These are phyloP conservation scores for Nitzschia palea DNA, from an alignment of 108 stramenopile species.

Conservation along the genomic window DNA sequence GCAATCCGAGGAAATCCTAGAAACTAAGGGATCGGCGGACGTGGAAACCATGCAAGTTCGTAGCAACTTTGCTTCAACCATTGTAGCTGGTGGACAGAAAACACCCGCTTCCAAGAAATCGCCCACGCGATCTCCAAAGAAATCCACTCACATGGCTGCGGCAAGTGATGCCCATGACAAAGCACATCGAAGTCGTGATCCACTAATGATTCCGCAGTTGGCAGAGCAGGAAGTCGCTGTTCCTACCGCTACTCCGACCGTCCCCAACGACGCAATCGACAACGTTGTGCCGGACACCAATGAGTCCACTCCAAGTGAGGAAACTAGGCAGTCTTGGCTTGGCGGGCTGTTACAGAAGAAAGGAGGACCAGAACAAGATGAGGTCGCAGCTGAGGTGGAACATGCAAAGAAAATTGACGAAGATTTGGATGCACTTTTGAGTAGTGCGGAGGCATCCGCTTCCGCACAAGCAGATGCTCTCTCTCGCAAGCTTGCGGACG, in stretches of 20 bases:
- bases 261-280: background rate
- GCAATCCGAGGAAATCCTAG: background rate
- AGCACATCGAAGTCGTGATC: background rate
- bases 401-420: background rate
- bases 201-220: background rate
- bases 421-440: background rate
- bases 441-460: background rate
- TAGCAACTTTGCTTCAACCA: conserved; percentile 7
- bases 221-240: background rate
- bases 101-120: background rate
- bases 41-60: background rate
- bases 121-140: background rate
- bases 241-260: background rate
- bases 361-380: background rate
- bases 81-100: conserved; percentile 6
- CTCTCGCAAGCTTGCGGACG: background rate
- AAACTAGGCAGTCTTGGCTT: conserved; percentile 2
- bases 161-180: background rate
- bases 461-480: background rate
- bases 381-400: background rate
- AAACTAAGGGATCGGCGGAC: conserved; percentile 4
- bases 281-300: background rate
- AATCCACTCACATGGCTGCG: background rate
- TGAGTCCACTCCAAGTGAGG: no score
- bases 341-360: conserved; percentile 2